Evolutionary conservation across 371 early-diverging fungal species (phyloP), one percentile per base, ranked within the genome.

Genomic region (Rhizopus microsporus): DNA sequence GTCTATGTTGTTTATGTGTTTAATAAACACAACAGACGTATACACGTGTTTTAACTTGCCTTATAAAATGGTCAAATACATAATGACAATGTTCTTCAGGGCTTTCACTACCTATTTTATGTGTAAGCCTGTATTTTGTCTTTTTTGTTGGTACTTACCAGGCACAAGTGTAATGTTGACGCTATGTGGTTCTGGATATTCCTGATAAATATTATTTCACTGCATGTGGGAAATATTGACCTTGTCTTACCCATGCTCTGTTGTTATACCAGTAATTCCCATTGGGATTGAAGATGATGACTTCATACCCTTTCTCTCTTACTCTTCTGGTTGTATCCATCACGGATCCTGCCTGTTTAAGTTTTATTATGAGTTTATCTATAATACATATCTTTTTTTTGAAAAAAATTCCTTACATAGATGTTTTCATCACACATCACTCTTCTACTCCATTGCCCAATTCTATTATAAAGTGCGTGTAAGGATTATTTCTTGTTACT

Each of bases 361-460:
- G 6, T 5, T 47, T 7, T 10, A 15, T 17, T 30, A 55, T 47
- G 30, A 44, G 10, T 33, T 3, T 39, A 4, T 38, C 23, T 45
- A 35, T 12, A 29, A 10, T 10, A 10, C 33, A 3, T n/a, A n/a
- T n/a, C n/a, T n/a, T 9, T 15, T 4, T 52, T 32, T 32, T n/a
- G n/a, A n/a, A n/a, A n/a, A n/a, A 5, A 5, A 4, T 32, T 33
- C 35, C 55, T 59, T 68, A 74, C 77, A 43, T 68, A 48, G 5
- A 79, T 67, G 30, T 58, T 76, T 32, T 72, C 69, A 57, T 79
- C 80, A 54, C 76, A 74, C 63, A 79, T 65, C 13, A 72, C 63
- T 32, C 80, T 66, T 51, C 58, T 67, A 29, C 69, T 68, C 80
- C 80, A 79, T 62, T 74, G 72, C 0, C 80, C 80, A 39, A 76